Evolutionary conservation across 345 rosid genomes (phyloP).

Genomic region (Kernera saxatilis): DNA sequence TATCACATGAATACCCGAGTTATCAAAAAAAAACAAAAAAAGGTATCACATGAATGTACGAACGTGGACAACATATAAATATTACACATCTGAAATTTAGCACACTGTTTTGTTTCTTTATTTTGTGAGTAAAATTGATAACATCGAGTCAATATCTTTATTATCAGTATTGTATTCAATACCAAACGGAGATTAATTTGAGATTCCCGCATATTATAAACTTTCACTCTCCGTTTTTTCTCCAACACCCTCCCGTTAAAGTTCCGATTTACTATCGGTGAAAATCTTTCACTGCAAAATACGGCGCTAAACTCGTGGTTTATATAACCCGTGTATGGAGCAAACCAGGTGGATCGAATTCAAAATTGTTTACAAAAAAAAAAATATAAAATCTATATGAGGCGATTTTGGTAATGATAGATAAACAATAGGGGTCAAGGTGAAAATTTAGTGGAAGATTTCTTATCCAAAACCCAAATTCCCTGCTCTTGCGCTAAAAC

Average conservation of each 20-base stretch:
- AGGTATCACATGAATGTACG: not conserved
- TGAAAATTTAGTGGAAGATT: not conserved
- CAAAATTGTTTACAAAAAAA: no score
- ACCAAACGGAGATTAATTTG: not conserved
- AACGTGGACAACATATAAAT: not conserved
- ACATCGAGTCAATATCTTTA: no score
- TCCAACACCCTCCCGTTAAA: no score
- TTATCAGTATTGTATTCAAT: no score
- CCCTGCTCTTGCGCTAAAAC: not conserved
- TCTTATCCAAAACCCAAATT: conserved; percentile 28
- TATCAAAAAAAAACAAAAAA: not conserved
- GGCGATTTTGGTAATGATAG: not conserved
- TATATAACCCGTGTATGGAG: no score
- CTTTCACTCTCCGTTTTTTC: no score
- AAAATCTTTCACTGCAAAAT: no score
- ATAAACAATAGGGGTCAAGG: conserved; percentile 2
- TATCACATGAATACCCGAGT: not conserved
- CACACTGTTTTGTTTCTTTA: not conserved
- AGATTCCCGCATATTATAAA: no score
- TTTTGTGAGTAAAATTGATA: not conserved
- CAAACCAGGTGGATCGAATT: no score
- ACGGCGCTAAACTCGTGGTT: no score
- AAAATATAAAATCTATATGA: not conserved
- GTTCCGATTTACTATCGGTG: no score
- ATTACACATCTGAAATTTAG: not conserved